Evolutionary conservation across 2,329 filamentous ascomycete genomes (phyloP).

Genomic region (Teratosphaeria destructans): DNA sequence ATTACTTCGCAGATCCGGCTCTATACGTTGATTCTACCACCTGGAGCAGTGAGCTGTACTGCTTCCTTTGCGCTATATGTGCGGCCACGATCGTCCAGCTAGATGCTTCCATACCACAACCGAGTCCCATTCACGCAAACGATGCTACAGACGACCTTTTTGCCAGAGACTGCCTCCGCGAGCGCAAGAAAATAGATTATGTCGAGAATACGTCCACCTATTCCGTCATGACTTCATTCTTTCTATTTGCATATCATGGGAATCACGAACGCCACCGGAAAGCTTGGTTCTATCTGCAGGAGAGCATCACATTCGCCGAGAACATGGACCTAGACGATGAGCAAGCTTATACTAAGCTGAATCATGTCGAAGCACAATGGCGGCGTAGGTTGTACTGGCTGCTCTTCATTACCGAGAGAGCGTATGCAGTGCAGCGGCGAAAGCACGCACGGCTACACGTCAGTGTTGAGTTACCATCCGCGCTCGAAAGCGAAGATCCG

Average conservation of each 20-base stretch:
- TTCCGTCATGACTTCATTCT: slow-evolving; percentile 27
- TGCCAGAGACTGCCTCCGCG: slow-evolving; percentile 24
- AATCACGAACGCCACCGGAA: slow-evolving; percentile 24
- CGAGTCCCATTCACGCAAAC: slow-evolving; percentile 14
- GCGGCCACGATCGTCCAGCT: slow-evolving; percentile 26
- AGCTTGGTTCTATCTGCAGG: slow-evolving; percentile 27
- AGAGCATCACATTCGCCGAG: slow-evolving; percentile 25
- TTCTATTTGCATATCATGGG: slow-evolving; percentile 26
- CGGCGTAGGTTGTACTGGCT: slow-evolving; percentile 26
- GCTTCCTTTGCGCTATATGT: slow-evolving; percentile 24
- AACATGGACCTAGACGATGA: slow-evolving; percentile 26
- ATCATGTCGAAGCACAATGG: slow-evolving; percentile 25
- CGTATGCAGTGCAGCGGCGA: slow-evolving; percentile 26
- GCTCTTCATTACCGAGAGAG: slow-evolving; percentile 27
- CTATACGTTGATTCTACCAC: slow-evolving; percentile 15
- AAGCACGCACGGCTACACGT: slow-evolving; percentile 24
- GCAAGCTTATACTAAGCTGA: slow-evolving; percentile 20
- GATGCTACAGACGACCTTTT: slow-evolving; percentile 22
- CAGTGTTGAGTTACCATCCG: slow-evolving; percentile 20
- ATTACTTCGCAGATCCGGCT: slow-evolving; percentile 19
- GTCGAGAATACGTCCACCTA: slow-evolving; percentile 19
- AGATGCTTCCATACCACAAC: slow-evolving; percentile 22
- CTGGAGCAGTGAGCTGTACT: slow-evolving; percentile 22
- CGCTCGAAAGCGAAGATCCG: slow-evolving; percentile 25
- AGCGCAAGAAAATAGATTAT: slow-evolving; percentile 20